These are phyloP conservation scores for Paulownia fortunei DNA, from an alignment of 257 asterid genomes.

Conservation along the genomic window DNA sequence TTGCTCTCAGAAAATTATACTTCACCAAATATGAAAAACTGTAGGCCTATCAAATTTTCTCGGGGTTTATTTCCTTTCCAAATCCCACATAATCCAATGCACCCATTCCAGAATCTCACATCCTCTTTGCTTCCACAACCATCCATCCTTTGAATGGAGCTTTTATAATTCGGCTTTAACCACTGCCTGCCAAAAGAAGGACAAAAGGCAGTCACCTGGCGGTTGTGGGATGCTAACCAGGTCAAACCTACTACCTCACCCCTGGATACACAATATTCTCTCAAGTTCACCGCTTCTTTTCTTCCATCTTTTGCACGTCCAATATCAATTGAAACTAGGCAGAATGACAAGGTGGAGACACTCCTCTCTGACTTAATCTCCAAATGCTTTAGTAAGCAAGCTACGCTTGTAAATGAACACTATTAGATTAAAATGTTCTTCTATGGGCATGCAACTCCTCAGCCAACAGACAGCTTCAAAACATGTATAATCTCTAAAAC, in stretches of 20 bases:
- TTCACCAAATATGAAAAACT: slow-evolving; percentile 11
- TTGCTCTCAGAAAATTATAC: background rate
- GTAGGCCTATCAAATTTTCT: background rate
- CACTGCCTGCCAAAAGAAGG: background rate
- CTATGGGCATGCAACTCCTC: slow-evolving; percentile 5
- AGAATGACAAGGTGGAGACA: background rate
- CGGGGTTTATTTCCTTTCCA: slow-evolving; percentile 1
- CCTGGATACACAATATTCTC: slow-evolving; percentile 3
- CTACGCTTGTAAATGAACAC: background rate
- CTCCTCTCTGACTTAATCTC: background rate
- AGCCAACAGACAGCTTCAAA: background rate
- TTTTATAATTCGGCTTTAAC: background rate
- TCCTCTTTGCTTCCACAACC: background rate
- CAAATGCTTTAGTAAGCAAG: background rate
- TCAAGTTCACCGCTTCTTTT: background rate
- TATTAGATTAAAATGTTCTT: background rate
- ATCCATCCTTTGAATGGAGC: background rate
- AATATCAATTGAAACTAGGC: slow-evolving; percentile 3
- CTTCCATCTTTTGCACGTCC: background rate
- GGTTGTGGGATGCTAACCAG: background rate
- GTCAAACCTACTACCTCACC: slow-evolving; percentile 14
- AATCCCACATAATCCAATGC: background rate
- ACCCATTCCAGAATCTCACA: background rate
- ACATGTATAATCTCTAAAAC: background rate
- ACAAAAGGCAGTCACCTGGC: slow-evolving; percentile 5